Percentiles rank a stretch among this genome's conserved stretches.
Evolutionary conservation across 2,329 filamentous ascomycete species (phyloP).

Genomic region (Monosporascus sp.): DNA sequence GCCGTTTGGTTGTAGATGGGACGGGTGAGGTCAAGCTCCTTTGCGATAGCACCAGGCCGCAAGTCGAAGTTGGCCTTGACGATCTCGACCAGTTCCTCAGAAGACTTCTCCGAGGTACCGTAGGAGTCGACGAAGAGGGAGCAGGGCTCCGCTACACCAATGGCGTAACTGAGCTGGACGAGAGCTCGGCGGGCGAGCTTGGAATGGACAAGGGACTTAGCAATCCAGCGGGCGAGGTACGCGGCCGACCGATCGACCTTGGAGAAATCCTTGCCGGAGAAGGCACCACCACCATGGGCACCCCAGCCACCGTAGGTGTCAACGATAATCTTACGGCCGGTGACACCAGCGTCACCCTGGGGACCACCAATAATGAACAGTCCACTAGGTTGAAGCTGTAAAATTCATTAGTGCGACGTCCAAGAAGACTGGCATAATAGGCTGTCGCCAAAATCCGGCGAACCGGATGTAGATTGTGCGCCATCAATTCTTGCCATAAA

Average conservation of each 20-base stretch:
- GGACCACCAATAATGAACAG: slow-evolving; percentile 99
- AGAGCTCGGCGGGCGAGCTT: slow-evolving; percentile 87
- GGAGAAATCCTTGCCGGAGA: slow-evolving; percentile 99
- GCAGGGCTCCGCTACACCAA: slow-evolving; percentile 95
- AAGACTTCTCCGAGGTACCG: slow-evolving; percentile 84
- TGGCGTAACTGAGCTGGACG: slow-evolving; percentile 98
- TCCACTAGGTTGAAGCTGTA: slow-evolving; percentile 82
- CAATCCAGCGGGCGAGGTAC: slow-evolving; percentile 97
- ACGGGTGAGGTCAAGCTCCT: slow-evolving; percentile 89
- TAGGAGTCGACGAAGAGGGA: slow-evolving; percentile 98
- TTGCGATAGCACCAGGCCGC: slow-evolving; percentile 96
- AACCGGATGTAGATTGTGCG: background rate
- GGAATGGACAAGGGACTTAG: slow-evolving; percentile 91
- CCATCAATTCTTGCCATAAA: background rate
- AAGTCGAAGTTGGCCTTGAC: slow-evolving; percentile 96
- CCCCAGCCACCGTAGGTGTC: slow-evolving; percentile 99
- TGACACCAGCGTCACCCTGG: slow-evolving; percentile 97
- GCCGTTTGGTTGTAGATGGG: slow-evolving; percentile 98
- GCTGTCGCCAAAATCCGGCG: background rate
- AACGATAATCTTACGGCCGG: slow-evolving; percentile 98
- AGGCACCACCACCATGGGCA: slow-evolving; percentile 98
- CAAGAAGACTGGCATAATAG: background rate
- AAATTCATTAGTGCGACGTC: slow-evolving; percentile 5
- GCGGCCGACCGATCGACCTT: slow-evolving; percentile 99
- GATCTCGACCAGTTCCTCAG: slow-evolving; percentile 91